Evolutionary conservation across 805 yeast species (phyloP).

Genomic region (Lipomyces japonicus): DNA sequence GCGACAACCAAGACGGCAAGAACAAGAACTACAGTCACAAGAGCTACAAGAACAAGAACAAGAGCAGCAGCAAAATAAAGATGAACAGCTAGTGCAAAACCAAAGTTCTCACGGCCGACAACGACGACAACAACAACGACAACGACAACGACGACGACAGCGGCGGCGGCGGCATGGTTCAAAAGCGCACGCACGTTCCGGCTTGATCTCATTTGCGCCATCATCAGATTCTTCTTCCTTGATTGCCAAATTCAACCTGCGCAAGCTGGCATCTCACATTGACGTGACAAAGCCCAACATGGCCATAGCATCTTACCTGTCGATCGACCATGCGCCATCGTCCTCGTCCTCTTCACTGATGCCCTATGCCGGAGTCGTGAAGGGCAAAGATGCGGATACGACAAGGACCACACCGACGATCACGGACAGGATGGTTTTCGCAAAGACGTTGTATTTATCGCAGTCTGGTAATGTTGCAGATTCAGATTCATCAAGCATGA

Average conservation of each 20-base stretch:
- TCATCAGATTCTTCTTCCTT: slow-evolving; percentile 5
- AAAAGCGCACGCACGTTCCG: no score
- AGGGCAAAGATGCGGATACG: slow-evolving; percentile 34
- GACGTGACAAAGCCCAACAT: slow-evolving; percentile 17
- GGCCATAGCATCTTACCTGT: slow-evolving; percentile 18
- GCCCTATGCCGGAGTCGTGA: slow-evolving; percentile 29
- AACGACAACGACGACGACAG: not conserved
- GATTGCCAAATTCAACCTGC: slow-evolving; percentile 15
- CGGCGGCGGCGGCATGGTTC: no score
- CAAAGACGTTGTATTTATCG: slow-evolving; percentile 16
- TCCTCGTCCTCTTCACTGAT: slow-evolving; percentile 4
- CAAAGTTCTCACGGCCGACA: not conserved
- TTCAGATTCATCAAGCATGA: not conserved
- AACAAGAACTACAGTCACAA: no score
- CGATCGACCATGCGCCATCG: slow-evolving; percentile 14
- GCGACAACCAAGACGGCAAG: no score
- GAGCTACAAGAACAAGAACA: no score
- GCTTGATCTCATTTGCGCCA: no score
- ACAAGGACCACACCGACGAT: slow-evolving; percentile 39
- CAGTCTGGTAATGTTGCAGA: no score
- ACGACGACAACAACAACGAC: not conserved
- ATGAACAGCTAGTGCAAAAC: no score
- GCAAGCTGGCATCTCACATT: slow-evolving; percentile 17
- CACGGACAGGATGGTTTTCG: slow-evolving; percentile 33
- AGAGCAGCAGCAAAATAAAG: no score